Evolutionary conservation across 768 basidiomycete genomes (phyloP).

Genomic region (Kwoniella dendrophila): DNA sequence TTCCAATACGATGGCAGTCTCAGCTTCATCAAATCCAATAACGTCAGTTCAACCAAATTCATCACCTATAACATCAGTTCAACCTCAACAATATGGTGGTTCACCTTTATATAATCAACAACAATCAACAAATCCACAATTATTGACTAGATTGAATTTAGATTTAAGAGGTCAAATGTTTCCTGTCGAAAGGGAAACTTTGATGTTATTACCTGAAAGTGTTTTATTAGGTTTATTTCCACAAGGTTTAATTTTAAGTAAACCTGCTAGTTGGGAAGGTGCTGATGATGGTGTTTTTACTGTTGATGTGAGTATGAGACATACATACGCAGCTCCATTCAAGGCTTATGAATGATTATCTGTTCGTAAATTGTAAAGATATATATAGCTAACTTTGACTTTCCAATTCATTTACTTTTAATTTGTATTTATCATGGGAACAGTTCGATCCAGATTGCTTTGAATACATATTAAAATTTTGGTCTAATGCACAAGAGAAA

Average conservation of each 20-base stretch:
- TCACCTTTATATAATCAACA: conserved; percentile 34
- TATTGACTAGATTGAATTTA: conserved; percentile 82
- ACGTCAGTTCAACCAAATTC: conserved; percentile 55
- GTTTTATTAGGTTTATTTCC: conserved; percentile 95
- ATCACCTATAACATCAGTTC: conserved; percentile 55
- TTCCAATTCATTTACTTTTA: too few species aligned
- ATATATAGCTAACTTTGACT: too few species aligned
- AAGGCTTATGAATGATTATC: too few species aligned
- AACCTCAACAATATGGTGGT: conserved; percentile 33
- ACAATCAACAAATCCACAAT: conserved; percentile 69
- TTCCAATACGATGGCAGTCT: conserved; percentile 35
- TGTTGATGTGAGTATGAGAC: conserved; percentile 92
- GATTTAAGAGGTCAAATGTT: conserved; percentile 90
- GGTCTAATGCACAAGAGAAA: conserved; percentile 77
- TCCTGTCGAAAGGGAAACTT: conserved; percentile 92
- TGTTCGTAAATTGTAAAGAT: too few species aligned
- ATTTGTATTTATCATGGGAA: too few species aligned
- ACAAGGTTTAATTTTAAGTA: conserved; percentile 89
- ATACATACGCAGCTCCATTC: too few species aligned
- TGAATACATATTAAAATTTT: conserved; percentile 88
- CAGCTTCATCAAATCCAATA: conserved; percentile 55
- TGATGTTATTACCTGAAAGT: conserved; percentile 98
- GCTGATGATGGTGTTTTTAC: conserved; percentile 91
- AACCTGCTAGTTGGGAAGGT: conserved; percentile 67
- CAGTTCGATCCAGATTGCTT: conserved; percentile 99